Percentiles rank a stretch among this genome's conserved stretches.
phyloP scores from a whole-genome alignment of 176 grass and related monocot species.

The Aegilops longissima region DNA sequence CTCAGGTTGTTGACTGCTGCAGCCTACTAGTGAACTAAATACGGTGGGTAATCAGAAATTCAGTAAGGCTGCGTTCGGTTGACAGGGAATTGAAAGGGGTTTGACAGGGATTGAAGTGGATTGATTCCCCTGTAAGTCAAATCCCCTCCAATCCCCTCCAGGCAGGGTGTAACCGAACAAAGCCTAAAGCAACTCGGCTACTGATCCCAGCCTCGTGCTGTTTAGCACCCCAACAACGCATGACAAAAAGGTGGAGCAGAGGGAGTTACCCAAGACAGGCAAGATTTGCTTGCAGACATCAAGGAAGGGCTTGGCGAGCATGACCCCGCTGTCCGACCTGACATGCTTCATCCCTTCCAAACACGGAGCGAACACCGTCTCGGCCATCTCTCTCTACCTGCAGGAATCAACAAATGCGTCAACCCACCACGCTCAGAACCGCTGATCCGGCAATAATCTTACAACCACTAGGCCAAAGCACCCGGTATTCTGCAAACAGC shows the following conservation, averaged over 20 bases:
- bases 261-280: constrained; percentile 68
- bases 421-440: neutral
- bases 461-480: neutral
- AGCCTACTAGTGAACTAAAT: neutral
- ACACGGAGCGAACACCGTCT: constrained; percentile 85
- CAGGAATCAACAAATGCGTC: constrained; percentile 6
- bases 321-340: constrained; percentile 67
- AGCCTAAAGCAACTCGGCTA: neutral
- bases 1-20: neutral
- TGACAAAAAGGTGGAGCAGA: neutral
- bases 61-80: neutral
- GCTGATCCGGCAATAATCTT: neutral
- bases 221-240: neutral
- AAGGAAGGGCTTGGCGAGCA: constrained; percentile 92
- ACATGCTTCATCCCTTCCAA: constrained; percentile 97
- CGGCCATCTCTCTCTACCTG: constrained; percentile 62
- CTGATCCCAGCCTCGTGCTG: constrained; percentile 3
- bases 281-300: constrained; percentile 95
- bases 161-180: too few species aligned
- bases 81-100: too few species aligned
- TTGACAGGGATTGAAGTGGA: too few species aligned
- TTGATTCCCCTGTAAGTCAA: too few species aligned
- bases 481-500: neutral
- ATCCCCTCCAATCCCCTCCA: too few species aligned
- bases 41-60: neutral